Base-by-base conservation (phyloP, 1,139 yeast species). In the Suzukiozyma palmioleophila region DNA sequence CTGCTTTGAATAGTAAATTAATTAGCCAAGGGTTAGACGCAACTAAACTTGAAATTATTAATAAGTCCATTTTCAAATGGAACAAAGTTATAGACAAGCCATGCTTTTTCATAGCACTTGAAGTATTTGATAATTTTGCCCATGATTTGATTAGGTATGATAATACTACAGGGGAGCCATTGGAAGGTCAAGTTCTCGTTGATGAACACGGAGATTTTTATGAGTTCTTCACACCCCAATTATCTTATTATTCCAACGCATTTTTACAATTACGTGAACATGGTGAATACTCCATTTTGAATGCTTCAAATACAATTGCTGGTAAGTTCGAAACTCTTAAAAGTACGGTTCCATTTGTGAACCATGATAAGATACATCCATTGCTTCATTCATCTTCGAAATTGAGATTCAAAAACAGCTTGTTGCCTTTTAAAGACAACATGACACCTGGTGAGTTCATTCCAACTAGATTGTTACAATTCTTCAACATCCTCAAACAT, bases 141-240 rank as follows among this genome's bases (percentile, higher is more conserved):
- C 96, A 87, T 58, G 96, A 87, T 56, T 77, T 84, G 27, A 74
- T 87, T 8, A 71, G 94, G 32, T 87, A 85, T 53, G 95, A 88
- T 51, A 77, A 80, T 45, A 53, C 62, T 8, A 78, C 89, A 0
- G 78, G 84, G 6, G 69, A 72, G 43, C 94, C 95, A 0, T 73
- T 77, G 47, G 94, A 87, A 54, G 95, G 90, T 0, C 79, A 83
- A 50, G 95, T 87, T 2, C 73, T 84, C 10, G 67, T 85, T 32
- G 94, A 87, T 53, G 79, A 75, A 29, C 66, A 79, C 44, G 90
- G 92, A 12, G 95, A 87, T 51, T 83, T 84, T 54, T 79, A 77
- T 43, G 94, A 88, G 54, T 79, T 82, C 47, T 87, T 73, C 61
- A 72, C 85, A 1, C 84, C 88, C 0, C 76, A 81, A 40, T 65